A percentile compares a stretch with the other conserved stretches of the same genome.
Evolutionary conservation across 176 grass and related monocot species (phyloP).

Genomic region (Oryza officinalis): DNA sequence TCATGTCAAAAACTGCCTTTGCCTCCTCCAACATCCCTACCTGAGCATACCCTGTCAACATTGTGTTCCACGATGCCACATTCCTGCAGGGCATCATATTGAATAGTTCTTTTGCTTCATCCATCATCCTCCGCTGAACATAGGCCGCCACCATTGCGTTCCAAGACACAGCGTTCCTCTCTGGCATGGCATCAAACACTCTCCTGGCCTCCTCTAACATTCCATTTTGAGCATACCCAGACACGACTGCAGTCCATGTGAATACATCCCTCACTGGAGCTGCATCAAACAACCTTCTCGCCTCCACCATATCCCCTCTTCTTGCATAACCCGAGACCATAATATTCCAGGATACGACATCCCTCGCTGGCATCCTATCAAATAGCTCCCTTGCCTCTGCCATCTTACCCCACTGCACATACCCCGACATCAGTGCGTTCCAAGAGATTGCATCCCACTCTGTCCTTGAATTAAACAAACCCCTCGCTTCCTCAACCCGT

Average conservation of each 20-base stretch:
- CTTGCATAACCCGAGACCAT: constrained; percentile 82
- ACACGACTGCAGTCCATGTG: constrained; percentile 87
- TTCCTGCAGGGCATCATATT: constrained; percentile 71
- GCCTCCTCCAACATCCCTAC: constrained; percentile 69
- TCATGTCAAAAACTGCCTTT: constrained; percentile 59
- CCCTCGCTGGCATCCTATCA: constrained; percentile 69
- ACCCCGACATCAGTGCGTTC: constrained; percentile 84
- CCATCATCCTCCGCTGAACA: constrained; percentile 63
- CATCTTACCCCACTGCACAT: constrained; percentile 59
- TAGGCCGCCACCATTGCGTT: constrained; percentile 91
- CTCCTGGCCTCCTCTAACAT: constrained; percentile 68
- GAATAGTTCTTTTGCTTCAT: constrained; percentile 75
- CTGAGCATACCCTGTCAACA: constrained; percentile 83
- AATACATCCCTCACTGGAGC: constrained; percentile 76
- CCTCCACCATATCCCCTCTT: constrained; percentile 59
- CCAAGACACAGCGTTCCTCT: constrained; percentile 77
- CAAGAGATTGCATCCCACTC: constrained; percentile 86
- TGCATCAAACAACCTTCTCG: constrained; percentile 63
- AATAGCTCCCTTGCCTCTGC: constrained; percentile 59
- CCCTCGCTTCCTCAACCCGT: constrained; percentile 52
- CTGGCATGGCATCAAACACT: constrained; percentile 85
- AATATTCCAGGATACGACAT: constrained; percentile 79
- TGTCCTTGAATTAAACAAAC: constrained; percentile 64
- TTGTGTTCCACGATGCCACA: constrained; percentile 79
- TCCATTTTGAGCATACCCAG: constrained; percentile 87